Conservation (phyloP, 352 stramenopile genomes). For the Phytophthora macrochlamydospora region DNA sequence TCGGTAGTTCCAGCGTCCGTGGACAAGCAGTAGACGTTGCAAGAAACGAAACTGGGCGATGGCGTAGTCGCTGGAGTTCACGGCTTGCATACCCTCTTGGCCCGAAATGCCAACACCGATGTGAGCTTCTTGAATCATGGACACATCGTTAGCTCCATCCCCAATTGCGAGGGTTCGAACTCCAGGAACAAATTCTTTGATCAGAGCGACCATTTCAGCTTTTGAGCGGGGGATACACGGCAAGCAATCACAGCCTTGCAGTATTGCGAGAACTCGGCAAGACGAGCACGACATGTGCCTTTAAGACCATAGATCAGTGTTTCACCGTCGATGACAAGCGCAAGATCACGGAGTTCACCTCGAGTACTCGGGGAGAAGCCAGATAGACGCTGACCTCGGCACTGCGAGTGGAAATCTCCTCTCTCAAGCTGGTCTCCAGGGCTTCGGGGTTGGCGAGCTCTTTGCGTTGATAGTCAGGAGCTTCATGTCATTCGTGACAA, state of each 20-base stretch:
- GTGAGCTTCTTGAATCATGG: constrained; percentile 95
- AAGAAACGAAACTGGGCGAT: constrained; percentile 94
- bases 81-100: constrained; percentile 92
- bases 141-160: constrained; percentile 95
- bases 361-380: constrained; percentile 44
- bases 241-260: constrained; percentile 91
- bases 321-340: constrained; percentile 83
- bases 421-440: constrained; percentile 53
- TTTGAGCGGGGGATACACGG: constrained; percentile 86
- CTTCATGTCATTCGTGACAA: constrained; percentile 87
- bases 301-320: constrained; percentile 64
- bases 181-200: constrained; percentile 75
- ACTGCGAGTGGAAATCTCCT: constrained; percentile 48
- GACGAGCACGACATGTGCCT: constrained; percentile 40
- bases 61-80: constrained; percentile 94
- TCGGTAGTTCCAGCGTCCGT: constrained; percentile 92
- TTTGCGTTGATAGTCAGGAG: constrained; percentile 72
- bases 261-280: constrained; percentile 77
- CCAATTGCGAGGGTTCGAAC: constrained; percentile 90
- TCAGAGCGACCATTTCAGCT: constrained; percentile 80
- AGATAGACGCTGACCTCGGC: constrained; percentile 57
- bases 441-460: constrained; percentile 50
- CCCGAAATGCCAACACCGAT: constrained; percentile 92
- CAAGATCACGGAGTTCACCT: constrained; percentile 58
- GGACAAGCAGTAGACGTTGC: constrained; percentile 88